Evolutionary conservation across 2,329 filamentous ascomycete genomes (phyloP).

Genomic region (Fusarium sacchari): DNA sequence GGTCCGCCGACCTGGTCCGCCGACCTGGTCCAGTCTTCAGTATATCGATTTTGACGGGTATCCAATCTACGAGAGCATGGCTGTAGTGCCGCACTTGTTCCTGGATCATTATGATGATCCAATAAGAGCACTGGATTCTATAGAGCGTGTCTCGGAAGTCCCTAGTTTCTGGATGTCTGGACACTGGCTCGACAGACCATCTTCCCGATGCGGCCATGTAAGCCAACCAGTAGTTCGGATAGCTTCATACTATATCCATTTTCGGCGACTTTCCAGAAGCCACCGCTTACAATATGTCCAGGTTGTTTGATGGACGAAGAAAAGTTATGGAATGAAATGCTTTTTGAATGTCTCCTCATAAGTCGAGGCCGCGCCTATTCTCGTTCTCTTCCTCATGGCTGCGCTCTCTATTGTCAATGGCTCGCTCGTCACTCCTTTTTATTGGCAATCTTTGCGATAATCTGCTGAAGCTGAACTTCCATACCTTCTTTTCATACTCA

Average conservation of each 20-base stretch:
- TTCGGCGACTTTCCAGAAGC: constrained; percentile 24
- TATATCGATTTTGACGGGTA: neutral
- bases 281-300: neutral
- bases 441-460: neutral
- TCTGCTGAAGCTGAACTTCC: neutral
- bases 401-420: neutral
- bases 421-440: neutral
- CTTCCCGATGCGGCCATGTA: constrained; percentile 23
- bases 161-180: constrained; percentile 3
- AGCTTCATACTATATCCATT: constrained; percentile 13
- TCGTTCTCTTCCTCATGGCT: neutral
- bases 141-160: neutral
- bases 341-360: neutral
- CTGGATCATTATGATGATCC: constrained; percentile 12
- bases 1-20: neutral
- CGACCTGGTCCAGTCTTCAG: neutral
- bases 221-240: constrained; percentile 1
- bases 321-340: neutral
- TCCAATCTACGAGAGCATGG: neutral
- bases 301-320: neutral
- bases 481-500: neutral
- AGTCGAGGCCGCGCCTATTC: neutral
- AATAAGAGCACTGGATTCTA: neutral
- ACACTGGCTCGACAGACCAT: neutral
- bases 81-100: neutral